Percentiles rank a stretch among this genome's conserved stretches.
These are phyloP conservation scores for Ramularia endophylla DNA, from an alignment of 2,329 filamentous ascomycete species.

Conservation along the genomic window DNA sequence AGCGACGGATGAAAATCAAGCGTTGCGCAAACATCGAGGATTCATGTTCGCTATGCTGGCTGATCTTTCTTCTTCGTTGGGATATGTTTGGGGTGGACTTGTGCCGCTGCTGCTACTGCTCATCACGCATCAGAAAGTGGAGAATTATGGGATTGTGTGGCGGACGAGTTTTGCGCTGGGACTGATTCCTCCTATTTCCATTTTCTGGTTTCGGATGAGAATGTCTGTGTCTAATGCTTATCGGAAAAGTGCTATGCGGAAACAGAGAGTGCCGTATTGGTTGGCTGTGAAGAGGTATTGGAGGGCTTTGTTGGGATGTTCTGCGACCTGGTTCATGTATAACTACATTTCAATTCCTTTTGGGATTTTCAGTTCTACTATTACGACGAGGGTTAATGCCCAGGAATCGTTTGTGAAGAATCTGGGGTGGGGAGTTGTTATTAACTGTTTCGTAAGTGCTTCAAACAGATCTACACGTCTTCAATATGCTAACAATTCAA, in stretches of 20 bases:
- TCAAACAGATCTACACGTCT: no score
- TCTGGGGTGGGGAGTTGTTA: conserved; percentile 81
- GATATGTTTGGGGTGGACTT: conserved; percentile 45
- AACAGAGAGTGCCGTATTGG: conserved; percentile 42
- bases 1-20: conserved; percentile 45
- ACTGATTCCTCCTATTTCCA: conserved; percentile 62
- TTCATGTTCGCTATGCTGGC: conserved; percentile 54
- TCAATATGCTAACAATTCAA: no score
- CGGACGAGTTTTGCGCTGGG: conserved; percentile 73
- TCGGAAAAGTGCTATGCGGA: conserved; percentile 59
- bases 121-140: conserved; percentile 41
- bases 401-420: conserved; percentile 60
- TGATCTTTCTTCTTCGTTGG: conserved; percentile 46
- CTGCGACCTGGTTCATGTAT: conserved; percentile 70
- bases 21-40: conserved; percentile 44
- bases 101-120: conserved; percentile 46
- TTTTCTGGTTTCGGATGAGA: conserved; percentile 64
- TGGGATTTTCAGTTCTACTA: conserved; percentile 73
- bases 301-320: conserved; percentile 61
- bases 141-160: conserved; percentile 56
- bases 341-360: conserved; percentile 77
- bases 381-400: conserved; percentile 55
- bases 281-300: conserved; percentile 62
- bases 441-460: conserved; percentile 89
- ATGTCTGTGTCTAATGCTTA: conserved; percentile 74